phyloP scores from a whole-genome alignment of 1,284 basidiomycete genomes.

The Ceratorhiza oryzae-sativae region DNA sequence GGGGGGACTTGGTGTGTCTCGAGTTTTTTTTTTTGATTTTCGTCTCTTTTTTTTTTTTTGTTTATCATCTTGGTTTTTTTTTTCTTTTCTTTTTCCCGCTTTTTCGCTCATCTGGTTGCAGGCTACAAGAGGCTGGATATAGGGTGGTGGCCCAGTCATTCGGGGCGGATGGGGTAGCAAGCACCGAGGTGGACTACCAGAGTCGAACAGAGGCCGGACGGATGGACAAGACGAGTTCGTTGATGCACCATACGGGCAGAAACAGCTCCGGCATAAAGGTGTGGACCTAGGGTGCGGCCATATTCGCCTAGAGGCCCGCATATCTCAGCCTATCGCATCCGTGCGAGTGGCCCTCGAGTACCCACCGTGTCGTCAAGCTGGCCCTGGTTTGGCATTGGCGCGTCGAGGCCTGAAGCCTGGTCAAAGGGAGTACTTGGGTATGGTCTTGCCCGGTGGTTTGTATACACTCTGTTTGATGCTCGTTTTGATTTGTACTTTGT shows the following conservation, averaged over 20 bases:
- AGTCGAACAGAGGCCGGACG: background rate
- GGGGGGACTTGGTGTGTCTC: too few species aligned
- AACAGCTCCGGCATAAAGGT: background rate
- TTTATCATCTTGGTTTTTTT: background rate
- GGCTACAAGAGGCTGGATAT: background rate
- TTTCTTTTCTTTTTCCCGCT: background rate
- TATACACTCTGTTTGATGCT: background rate
- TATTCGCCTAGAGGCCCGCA: constrained; percentile 10
- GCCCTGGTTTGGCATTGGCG: background rate
- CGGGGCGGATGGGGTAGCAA: too few species aligned
- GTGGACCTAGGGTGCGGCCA: constrained; percentile 10
- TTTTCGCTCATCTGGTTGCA: too few species aligned
- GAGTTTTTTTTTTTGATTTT: too few species aligned
- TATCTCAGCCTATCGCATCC: constrained; percentile 11
- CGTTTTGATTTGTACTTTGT: background rate
- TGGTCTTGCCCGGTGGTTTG: too few species aligned
- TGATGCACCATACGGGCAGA: background rate
- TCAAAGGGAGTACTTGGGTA: background rate
- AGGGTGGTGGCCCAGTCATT: background rate
- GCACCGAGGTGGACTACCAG: background rate
- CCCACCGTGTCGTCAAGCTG: constrained; percentile 6
- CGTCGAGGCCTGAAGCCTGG: background rate
- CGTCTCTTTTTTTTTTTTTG: too few species aligned
- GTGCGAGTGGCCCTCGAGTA: constrained; percentile 12
- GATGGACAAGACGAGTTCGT: background rate